Evolutionary conservation across 2,329 filamentous ascomycete species (phyloP).

Genomic region (Pyricularia pennisetigena): DNA sequence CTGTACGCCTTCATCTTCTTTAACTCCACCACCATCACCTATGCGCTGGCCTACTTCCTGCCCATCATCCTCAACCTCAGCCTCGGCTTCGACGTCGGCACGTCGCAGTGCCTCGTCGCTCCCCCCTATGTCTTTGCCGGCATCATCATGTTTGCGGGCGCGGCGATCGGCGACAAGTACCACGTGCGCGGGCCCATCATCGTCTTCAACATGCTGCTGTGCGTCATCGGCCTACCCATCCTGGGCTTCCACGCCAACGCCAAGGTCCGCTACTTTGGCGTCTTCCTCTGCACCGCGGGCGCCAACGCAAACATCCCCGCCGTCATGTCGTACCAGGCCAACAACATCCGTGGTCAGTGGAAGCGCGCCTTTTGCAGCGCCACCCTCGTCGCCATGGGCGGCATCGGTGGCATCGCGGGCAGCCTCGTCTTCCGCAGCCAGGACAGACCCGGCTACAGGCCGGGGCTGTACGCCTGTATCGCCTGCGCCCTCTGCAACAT

Average conservation of each 20-base stretch:
- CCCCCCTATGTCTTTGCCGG: constrained; percentile 59
- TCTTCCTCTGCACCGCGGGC: constrained; percentile 68
- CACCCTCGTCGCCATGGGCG: constrained; percentile 65
- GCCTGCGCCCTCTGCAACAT: constrained; percentile 36
- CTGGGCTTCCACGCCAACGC: constrained; percentile 55
- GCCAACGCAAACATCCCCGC: constrained; percentile 70
- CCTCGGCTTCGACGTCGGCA: constrained; percentile 55
- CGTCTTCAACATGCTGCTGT: constrained; percentile 52
- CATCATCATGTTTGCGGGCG: constrained; percentile 48
- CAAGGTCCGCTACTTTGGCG: constrained; percentile 58
- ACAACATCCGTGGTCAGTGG: constrained; percentile 84
- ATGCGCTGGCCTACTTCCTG: constrained; percentile 70
- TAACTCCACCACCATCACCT: constrained; percentile 61
- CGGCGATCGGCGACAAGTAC: constrained; percentile 58
- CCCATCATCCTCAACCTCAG: constrained; percentile 58
- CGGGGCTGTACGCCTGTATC: constrained; percentile 46
- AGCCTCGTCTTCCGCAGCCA: constrained; percentile 51
- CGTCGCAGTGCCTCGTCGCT: constrained; percentile 61
- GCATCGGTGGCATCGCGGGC: constrained; percentile 69
- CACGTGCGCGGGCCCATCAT: constrained; percentile 57
- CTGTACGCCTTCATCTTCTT: constrained; percentile 50
- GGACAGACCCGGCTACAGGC: constrained; percentile 43
- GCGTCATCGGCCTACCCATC: constrained; percentile 60
- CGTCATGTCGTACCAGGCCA: constrained; percentile 71
- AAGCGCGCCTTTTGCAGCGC: constrained; percentile 74